Percentiles rank a stretch among this genome's conserved stretches.
Conservation (phyloP, 169 alveolate genomes). For the Cystoisospora suis region DNA sequence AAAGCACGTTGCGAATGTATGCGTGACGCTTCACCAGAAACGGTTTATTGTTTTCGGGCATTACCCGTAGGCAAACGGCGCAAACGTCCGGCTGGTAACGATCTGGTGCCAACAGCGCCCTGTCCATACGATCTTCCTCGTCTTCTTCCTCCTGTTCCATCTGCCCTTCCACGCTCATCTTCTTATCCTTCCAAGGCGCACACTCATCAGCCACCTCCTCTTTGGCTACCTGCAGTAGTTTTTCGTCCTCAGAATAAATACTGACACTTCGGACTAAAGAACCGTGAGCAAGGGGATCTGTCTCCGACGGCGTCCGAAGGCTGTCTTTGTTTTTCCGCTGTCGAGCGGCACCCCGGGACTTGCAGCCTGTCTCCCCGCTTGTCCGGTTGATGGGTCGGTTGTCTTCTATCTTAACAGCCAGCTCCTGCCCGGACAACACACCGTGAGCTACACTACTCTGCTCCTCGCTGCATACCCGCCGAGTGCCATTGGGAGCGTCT, state of each 20-base stretch:
- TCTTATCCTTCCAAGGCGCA: background rate
- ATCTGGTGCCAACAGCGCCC: background rate
- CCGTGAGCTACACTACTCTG: background rate
- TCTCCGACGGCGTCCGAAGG: too few relatives aligned
- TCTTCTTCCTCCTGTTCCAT: background rate
- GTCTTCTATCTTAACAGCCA: too few relatives aligned
- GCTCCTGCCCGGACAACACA: background rate
- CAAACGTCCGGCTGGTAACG: background rate
- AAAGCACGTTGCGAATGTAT: too few relatives aligned
- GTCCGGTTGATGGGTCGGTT: too few relatives aligned
- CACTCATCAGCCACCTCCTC: conserved; percentile 5
- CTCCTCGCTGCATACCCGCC: background rate
- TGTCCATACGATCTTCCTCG: too few relatives aligned
- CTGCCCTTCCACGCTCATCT: background rate
- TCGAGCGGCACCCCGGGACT: too few relatives aligned
- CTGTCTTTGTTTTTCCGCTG: too few relatives aligned
- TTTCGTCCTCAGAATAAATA: background rate
- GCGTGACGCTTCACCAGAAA: too few relatives aligned
- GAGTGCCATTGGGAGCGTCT: background rate
- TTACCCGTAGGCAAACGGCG: background rate
- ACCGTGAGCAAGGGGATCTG: background rate
- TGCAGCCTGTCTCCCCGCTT: background rate
- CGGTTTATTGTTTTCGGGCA: too few relatives aligned
- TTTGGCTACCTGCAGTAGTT: background rate
- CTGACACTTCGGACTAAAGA: background rate